phyloP scores from a whole-genome alignment of 2,329 filamentous ascomycete genomes.

The Arthrinium puccinioides region DNA sequence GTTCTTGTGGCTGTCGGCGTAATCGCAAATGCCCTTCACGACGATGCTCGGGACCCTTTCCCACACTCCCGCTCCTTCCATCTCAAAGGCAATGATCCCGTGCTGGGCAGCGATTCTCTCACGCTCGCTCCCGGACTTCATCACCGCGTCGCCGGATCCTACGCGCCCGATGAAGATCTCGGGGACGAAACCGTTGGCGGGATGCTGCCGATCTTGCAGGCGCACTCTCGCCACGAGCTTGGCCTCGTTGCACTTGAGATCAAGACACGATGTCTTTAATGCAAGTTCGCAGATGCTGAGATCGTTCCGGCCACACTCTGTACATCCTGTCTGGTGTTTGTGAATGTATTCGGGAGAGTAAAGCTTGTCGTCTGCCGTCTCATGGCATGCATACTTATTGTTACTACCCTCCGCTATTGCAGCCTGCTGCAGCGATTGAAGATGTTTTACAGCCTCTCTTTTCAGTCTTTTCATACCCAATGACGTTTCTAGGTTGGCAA shows the following conservation, averaged over 20 bases:
- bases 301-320: not conserved
- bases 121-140: not conserved
- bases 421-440: not conserved
- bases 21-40: constrained; percentile 26
- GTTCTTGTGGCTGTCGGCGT: constrained; percentile 24
- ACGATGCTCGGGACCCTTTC: constrained; percentile 24
- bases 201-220: not conserved
- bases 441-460: not conserved
- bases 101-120: constrained; percentile 9
- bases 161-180: not conserved
- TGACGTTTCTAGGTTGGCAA: not conserved
- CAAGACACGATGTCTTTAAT: not conserved
- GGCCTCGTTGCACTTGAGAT: constrained; percentile 6
- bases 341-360: not conserved
- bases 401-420: not conserved
- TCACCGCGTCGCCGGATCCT: not conserved
- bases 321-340: not conserved
- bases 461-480: not conserved
- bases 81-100: constrained; percentile 24
- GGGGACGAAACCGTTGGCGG: not conserved
- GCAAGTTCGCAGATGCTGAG: not conserved
- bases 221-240: constrained; percentile 5
- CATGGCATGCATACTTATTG: not conserved
- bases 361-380: not conserved
- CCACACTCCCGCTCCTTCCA: constrained; percentile 25